Base-by-base conservation (phyloP, 2,329 filamentous ascomycete species). In the Rhexocercosporidium sp. region DNA sequence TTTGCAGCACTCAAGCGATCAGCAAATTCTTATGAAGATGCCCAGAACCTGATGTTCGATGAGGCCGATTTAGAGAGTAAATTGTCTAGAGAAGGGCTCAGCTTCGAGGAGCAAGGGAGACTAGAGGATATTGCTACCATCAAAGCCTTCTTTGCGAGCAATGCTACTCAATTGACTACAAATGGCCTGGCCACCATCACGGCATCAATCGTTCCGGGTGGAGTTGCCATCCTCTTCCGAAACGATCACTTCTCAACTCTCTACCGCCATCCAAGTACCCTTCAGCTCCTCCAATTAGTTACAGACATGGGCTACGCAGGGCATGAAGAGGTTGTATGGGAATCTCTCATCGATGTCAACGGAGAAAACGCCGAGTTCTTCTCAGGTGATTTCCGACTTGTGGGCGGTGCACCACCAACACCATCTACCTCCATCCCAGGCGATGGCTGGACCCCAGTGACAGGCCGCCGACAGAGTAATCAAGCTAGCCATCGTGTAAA, bases 241-340 rank as follows among this genome's bases (percentile, higher is more conserved):
- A 99, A 99, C 74, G 95, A 99, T 76, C 96, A 99, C 77, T 99
- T 99, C 76, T 94, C 93, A 49, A 98, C 95, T 0, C 79, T 99
- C 0, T 97, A 97, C 79, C 93, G 94, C 68, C 93, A 98, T 73
- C 93, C 95, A 0, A 82, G 89, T 53, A 93, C 90, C 0, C 84
- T 88, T 47, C 86, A 92, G 71, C 84, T 98, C 1, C 87, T 95
- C 70, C 93, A 92, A 0, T 82, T 99, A 3, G 94, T 99, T 16
- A 98, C 96, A 0, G 96, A 99, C 77, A 92, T 93, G 29, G 96
- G 96, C 0, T 99, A 97, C 75, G 90, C 91, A 12, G 87, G 85
- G 11, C 93, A 97, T 73, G 91, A 94, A 18, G 95, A 98, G 77
- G 89, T 99, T 14, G 93, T 99, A 0, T 99, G 96, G 96, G 96